Evolutionary conservation across 176 grass and related monocot genomes (phyloP), one percentile per base, ranked within the genome.

Genomic region (Aechmea fasciata): DNA sequence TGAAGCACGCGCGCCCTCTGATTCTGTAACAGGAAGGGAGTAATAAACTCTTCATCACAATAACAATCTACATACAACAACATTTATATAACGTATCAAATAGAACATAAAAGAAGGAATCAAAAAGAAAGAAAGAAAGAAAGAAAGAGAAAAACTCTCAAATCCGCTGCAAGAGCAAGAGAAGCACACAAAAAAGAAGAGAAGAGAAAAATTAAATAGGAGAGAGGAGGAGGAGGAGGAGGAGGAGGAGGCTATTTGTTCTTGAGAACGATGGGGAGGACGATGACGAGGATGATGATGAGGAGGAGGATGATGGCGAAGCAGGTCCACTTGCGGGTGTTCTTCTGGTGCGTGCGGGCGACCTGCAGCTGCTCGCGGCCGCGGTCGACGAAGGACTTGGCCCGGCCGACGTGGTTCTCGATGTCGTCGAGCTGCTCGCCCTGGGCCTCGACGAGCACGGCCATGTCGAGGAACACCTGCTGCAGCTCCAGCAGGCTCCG

Each of bases 401-500:
- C 92, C 0, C 86, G 76, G 0, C 85, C 88, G 1, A 96, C 92
- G 66, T 96, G 79, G 2, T 78, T 83, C 83, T 96, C 88, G 64
- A 96, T 96, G 69, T 91, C 85, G 48, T 96, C 78, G 14, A 96
- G 82, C 76, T 96, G 92, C 85, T 96, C 88, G 13, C 92, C 92
- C 82, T 96, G 92, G 63, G 81, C 77, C 13, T 47, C 74, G 63
- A 96, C 92, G 12, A 96, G 85, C 29, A 96, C 92, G 0, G 92
- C 85, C 92, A 96, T 96, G 88, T 91, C 92, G 75, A 89, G 84
- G 83, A 96, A 96, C 63, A 96, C 92, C 78, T 96, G 92, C 73
- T 96, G 92, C 61, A 96, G 88, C 88, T 96, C 92, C 9, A 81
- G 66, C 41, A 96, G 73, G 69, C 67, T 69, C 7, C 92, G 72